These are phyloP conservation scores for Pseudogymnoascus sp. DNA, from an alignment of 2,329 filamentous ascomycete genomes.

Conservation along the genomic window DNA sequence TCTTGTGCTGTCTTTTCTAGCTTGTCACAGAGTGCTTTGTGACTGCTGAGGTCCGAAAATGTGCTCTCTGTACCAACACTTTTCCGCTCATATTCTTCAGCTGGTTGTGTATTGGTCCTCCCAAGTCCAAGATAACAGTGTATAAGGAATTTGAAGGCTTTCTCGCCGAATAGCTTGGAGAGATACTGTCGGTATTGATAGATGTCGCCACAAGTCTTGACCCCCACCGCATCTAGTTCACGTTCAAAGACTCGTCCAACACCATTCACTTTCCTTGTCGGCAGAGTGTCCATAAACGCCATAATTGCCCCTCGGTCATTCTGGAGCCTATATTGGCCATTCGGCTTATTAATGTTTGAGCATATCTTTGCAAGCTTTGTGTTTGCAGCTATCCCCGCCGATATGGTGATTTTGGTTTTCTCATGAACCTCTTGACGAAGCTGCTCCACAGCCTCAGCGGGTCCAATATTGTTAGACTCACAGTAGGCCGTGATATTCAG, in stretches of 20 bases:
- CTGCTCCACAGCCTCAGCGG: constrained; percentile 66
- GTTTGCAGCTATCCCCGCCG: constrained; percentile 89
- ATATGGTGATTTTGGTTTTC: constrained; percentile 75
- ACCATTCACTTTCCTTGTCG: constrained; percentile 86
- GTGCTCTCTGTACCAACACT: constrained; percentile 91
- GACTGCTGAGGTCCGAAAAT: constrained; percentile 69
- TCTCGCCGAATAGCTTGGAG: constrained; percentile 76
- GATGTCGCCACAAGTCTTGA: constrained; percentile 83
- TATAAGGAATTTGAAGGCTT: constrained; percentile 79
- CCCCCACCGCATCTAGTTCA: constrained; percentile 76
- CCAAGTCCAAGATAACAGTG: constrained; percentile 79
- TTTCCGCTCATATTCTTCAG: constrained; percentile 84
- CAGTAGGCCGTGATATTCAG: constrained; percentile 91
- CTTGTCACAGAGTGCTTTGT: constrained; percentile 61
- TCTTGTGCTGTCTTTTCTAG: constrained; percentile 75
- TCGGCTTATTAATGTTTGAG: constrained; percentile 92
- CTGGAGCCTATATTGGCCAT: constrained; percentile 75
- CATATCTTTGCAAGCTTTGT: constrained; percentile 90
- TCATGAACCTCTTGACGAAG: constrained; percentile 70
- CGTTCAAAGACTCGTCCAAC: constrained; percentile 91
- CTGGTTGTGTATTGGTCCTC: constrained; percentile 73
- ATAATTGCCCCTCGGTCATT: constrained; percentile 68
- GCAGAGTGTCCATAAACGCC: constrained; percentile 73
- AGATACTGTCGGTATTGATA: constrained; percentile 67
- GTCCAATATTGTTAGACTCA: constrained; percentile 52